Evolutionary conservation across 2,329 filamentous ascomycete genomes (phyloP), one percentile per base, ranked within the genome.

Genomic region (Cercospora zeina): DNA sequence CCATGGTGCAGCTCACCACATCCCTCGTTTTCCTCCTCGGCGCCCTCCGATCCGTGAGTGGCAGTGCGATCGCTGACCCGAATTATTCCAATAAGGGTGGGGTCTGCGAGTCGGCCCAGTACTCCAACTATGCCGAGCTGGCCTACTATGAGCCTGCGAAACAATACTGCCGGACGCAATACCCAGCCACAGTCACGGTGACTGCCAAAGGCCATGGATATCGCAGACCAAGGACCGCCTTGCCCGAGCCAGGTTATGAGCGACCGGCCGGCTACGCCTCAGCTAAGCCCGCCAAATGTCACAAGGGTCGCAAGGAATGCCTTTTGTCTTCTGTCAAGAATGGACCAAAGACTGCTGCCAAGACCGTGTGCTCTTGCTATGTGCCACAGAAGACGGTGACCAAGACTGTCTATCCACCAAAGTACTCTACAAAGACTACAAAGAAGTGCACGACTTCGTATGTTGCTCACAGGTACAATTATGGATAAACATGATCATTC

Each of bases 61-160:
- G 42, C 42, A 49, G 42, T 49, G 42, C 42, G n/a, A 49, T 49
- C 21, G 42, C 21, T 49, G 42, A 49, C 24, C 42, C 42, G 21
- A 6, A 49, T 21, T 49, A 49, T 21, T 21, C 13, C 42, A 49
- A 47, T 19, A 47, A 49, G 21, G 42, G 42, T 27, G 42, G 42
- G 14, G 49, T 53, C 49, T 53, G 49, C 49, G 34, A 34, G 31
- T 53, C 49, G 27, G n/a, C 49, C 34, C 49, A 53, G 30, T 53
- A 53, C 9, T 34, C 27, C n/a, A 53, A 53, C 27, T 53, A 53
- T 34, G 49, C 49, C 10, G 31, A 53, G 49, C 30, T 53, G 31
- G 49, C 49, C 27, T 31, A 34, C 31, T 53, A 53, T 9, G 49
- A 53, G 49, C 49, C 49, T n/a, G 49, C 49, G 10, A 34, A 53